Evolutionary conservation across 78 protist genomes (phyloP), one percentile per base, ranked within the genome.

Genomic region (Guillardia theta): DNA sequence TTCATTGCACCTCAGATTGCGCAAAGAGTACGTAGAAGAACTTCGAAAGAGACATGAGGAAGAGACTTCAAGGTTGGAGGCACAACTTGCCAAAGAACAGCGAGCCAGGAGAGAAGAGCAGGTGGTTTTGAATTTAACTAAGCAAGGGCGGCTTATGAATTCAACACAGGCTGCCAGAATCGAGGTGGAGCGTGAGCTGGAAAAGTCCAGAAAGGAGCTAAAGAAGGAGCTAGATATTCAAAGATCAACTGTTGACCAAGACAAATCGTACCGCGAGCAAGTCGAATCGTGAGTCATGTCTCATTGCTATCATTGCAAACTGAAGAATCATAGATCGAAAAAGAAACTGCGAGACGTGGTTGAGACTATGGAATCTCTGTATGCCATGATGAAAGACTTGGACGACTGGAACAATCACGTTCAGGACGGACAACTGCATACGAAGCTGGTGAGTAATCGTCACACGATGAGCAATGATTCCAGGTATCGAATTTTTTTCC

Each of bases 101-200:
- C 90, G 90, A 0, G 45, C 90, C 12, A 80, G 90, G 90, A 2
- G 90, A 4, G 90, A 80, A 30, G 90, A 80, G 53, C 90, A 70
- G 78, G 78, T 64, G 62, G 12, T 64, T 24, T 33, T 24, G 12
- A 19, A 24, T 24, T 64, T 12, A 24, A 19, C n/a, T 12, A 24
- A 12, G 21, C 78, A 19, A 33, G 12, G 6, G 22, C 22, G 8
- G 39, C 9, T 21, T 64, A 10, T 64, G 39, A 24, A 15, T 64
- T 15, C 22, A 15, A 64, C 15, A 5, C 78, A 64, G 45, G 83
- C 83, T 1, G 33, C 83, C 5, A 22, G 41, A 24, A 22, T 70
- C 21, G 45, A 70, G 83, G 83, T 70, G 33, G 83, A 70, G 41
- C 33, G 83, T 36, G 83, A 70, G 83, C 6, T 70, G 83, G 83